Conservation (phyloP, 352 stramenopile species). For the Peronospora belbahrii region DNA sequence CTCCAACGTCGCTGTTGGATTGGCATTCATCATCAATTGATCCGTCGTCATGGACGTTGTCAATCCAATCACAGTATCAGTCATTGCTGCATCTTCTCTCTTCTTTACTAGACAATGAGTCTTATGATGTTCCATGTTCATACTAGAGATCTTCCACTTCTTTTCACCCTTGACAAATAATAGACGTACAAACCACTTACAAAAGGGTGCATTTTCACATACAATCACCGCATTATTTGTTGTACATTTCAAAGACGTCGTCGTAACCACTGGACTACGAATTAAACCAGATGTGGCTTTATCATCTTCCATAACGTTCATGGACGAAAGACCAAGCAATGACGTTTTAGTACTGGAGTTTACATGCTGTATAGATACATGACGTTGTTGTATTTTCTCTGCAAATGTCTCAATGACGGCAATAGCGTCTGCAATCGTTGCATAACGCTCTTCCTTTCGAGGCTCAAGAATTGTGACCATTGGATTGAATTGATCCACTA, state of each 20-base stretch:
- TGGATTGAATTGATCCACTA: background rate
- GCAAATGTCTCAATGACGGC: conserved; percentile 55
- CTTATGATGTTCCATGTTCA: conserved; percentile 58
- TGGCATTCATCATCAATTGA: conserved; percentile 8
- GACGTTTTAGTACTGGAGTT: conserved; percentile 13
- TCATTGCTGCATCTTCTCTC: background rate
- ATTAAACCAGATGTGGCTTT: background rate
- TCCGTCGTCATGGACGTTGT: conserved; percentile 29
- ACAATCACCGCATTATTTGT: conserved; percentile 52
- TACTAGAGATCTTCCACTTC: conserved; percentile 69
- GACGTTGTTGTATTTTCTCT: conserved; percentile 43
- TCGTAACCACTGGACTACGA: background rate
- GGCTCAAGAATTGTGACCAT: conserved; percentile 18
- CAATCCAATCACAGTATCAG: conserved; percentile 14
- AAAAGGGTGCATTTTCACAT: conserved; percentile 52
- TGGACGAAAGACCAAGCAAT: conserved; percentile 1
- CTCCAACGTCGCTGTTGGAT: background rate
- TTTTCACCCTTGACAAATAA: conserved; percentile 55
- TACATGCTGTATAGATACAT: conserved; percentile 41
- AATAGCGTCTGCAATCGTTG: conserved; percentile 54
- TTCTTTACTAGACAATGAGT: conserved; percentile 39
- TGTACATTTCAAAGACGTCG: conserved; percentile 6
- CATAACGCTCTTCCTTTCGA: conserved; percentile 57
- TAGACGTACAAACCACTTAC: conserved; percentile 72
- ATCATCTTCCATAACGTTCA: no score